Percentiles rank a stretch among this genome's conserved stretches.
phyloP scores from a whole-genome alignment of 805 yeast species.

The Candida andamanensis region DNA sequence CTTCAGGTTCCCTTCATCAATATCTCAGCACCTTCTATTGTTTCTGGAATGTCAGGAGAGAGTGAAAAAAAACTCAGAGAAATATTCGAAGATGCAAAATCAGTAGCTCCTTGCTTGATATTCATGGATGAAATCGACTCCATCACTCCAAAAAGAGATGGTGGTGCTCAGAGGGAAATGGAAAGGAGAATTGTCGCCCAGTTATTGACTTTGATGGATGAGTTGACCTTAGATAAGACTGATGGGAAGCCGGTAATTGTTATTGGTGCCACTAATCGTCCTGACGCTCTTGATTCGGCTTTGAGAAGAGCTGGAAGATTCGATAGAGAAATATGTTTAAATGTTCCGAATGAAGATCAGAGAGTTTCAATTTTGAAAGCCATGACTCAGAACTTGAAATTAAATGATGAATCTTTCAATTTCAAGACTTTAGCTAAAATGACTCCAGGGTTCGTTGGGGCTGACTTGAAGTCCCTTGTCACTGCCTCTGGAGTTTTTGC shows the following conservation, averaged over 20 bases:
- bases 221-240: slow-evolving; percentile 79
- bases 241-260: slow-evolving; percentile 90
- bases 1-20: slow-evolving; percentile 88
- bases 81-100: slow-evolving; percentile 85
- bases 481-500: slow-evolving; percentile 95
- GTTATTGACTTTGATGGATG: slow-evolving; percentile 90
- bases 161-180: slow-evolving; percentile 94
- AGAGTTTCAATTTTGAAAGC: slow-evolving; percentile 71
- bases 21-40: slow-evolving; percentile 91
- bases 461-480: slow-evolving; percentile 88
- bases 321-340: slow-evolving; percentile 88
- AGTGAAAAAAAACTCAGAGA: slow-evolving; percentile 92
- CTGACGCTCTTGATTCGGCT: slow-evolving; percentile 92
- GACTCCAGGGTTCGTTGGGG: slow-evolving; percentile 98
- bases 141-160: slow-evolving; percentile 95
- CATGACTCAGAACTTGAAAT: slow-evolving; percentile 62
- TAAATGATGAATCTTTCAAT: slow-evolving; percentile 54
- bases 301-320: slow-evolving; percentile 94
- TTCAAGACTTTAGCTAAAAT: slow-evolving; percentile 72
- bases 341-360: slow-evolving; percentile 88
- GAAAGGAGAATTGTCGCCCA: slow-evolving; percentile 96
- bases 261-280: slow-evolving; percentile 95
- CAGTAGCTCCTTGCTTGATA: slow-evolving; percentile 85
- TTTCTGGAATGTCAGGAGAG: slow-evolving; percentile 99
- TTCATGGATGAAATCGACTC: slow-evolving; percentile 98